Percentiles rank a stretch among this genome's conserved stretches.
Evolutionary conservation across 371 early-diverging fungal genomes (phyloP).

Genomic region (Synchytrium microbalum): DNA sequence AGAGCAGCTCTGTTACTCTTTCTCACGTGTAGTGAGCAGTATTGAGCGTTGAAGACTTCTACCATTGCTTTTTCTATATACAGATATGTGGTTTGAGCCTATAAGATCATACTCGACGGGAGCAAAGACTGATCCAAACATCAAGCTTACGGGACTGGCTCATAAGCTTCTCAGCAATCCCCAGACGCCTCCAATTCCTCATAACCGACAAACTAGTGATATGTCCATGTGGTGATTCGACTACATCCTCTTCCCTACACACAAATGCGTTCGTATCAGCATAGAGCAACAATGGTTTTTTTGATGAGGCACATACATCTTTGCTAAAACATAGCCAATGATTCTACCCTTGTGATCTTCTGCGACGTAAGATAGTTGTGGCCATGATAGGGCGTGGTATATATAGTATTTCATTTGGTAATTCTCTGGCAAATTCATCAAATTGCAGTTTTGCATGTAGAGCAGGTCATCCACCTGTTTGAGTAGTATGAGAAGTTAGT

Average conservation of each 20-base stretch:
- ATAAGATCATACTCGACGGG: background rate
- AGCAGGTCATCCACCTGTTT: slow-evolving; percentile 64
- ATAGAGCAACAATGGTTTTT: slow-evolving; percentile 3
- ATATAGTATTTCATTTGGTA: slow-evolving; percentile 98
- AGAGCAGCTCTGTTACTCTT: slow-evolving; percentile 91
- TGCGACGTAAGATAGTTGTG: slow-evolving; percentile 92
- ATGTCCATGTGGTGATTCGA: slow-evolving; percentile 81
- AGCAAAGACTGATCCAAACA: background rate
- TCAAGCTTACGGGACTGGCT: slow-evolving; percentile 66
- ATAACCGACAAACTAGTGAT: slow-evolving; percentile 94
- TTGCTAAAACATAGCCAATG: slow-evolving; percentile 94
- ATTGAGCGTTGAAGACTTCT: slow-evolving; percentile 76
- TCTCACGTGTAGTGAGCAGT: slow-evolving; percentile 89
- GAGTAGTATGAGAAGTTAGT: too few species aligned
- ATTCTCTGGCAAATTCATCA: slow-evolving; percentile 95
- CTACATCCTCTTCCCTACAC: slow-evolving; percentile 76
- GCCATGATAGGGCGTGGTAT: slow-evolving; percentile 94
- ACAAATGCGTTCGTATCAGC: background rate
- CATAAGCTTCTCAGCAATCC: slow-evolving; percentile 94
- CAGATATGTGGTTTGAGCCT: background rate
- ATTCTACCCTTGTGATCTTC: slow-evolving; percentile 84
- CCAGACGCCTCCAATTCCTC: slow-evolving; percentile 89
- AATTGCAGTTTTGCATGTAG: slow-evolving; percentile 91
- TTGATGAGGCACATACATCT: slow-evolving; percentile 62
- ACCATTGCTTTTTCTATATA: slow-evolving; percentile 71